Evolutionary conservation across 768 basidiomycete genomes (phyloP), one percentile per base, ranked within the genome.

Genomic region (Candolleomyces efflorescens): DNA sequence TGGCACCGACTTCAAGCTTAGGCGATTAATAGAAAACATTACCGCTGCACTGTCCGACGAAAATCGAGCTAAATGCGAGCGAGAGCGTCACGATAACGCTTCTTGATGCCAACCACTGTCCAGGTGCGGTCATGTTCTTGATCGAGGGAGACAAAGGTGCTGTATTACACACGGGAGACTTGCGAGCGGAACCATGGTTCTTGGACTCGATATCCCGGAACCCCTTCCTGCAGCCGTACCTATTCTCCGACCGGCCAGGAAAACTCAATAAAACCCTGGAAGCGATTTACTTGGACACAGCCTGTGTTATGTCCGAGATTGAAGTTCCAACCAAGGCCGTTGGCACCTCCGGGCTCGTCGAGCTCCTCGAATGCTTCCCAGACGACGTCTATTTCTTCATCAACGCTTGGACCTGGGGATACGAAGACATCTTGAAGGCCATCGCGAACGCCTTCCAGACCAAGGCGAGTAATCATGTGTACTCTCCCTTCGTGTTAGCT

Each of bases 401-500:
- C 57, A 96, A 97, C 66, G 68, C 83, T 0, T 99, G 96, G 96
- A 96, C 95, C 0, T 95, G 90, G 87, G 96, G 96, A 0, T 98
- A 97, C 68, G 96, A 99, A 70, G 92, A 94, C 56, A 74, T 95
- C 13, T 75, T 97, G 26, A 91, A 92, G 64, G 90, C 79, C 0
- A 73, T 98, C 7, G 81, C 89, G 2, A 72, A 77, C 2, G 74
- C 77, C 0, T 98, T 96, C 64, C 76, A 82, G 36, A 74, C 78
- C 54, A 78, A 82, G 73, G 90, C 89, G 62, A 22, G 68, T 65
- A 11, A 36, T 13, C 54, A 5, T 15, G 1, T 15, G 1, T 15
- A n/a, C 53, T 10, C 46, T 48, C 6, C 41, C 32, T 13, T 26
- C 17, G n/a, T 26, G 17, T 24, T 39, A 24, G 9, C 20, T 27